These are phyloP conservation scores for Dipteronia sinensis DNA, from an alignment of 345 rosid species.

Conservation along the genomic window DNA sequence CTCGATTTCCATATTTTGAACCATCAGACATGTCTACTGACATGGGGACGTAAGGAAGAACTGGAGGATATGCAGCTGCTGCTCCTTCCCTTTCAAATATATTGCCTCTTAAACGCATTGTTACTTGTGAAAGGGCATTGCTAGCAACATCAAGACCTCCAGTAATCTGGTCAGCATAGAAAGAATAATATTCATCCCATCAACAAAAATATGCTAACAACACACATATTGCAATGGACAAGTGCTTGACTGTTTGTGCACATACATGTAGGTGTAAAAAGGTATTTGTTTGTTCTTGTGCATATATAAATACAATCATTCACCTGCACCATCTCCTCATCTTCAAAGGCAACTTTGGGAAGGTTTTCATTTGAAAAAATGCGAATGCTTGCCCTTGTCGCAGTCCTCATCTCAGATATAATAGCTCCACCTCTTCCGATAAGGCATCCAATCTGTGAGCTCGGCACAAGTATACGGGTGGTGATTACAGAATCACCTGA, in stretches of 20 bases:
- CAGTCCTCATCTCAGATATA: constrained; percentile 64
- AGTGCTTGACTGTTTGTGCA: neutral
- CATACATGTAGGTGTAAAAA: neutral
- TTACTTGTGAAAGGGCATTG: constrained; percentile 64
- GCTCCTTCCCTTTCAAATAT: constrained; percentile 66
- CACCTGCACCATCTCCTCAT: constrained; percentile 72
- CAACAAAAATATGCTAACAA: constrained; percentile 13
- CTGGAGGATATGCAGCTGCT: constrained; percentile 51
- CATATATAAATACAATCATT: neutral
- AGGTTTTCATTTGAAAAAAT: constrained; percentile 51
- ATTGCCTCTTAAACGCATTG: constrained; percentile 62
- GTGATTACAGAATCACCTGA: constrained; percentile 55
- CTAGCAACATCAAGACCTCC: constrained; percentile 68
- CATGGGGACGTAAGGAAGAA: constrained; percentile 61
- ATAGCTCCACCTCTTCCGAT: constrained; percentile 75
- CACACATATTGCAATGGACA: neutral
- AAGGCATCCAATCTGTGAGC: constrained; percentile 71
- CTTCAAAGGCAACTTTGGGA: constrained; percentile 52
- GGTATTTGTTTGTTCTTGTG: neutral
- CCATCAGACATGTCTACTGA: constrained; percentile 46
- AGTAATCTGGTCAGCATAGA: constrained; percentile 49
- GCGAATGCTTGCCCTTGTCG: constrained; percentile 58
- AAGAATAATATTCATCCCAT: constrained; percentile 5
- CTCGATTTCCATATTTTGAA: constrained; percentile 45
- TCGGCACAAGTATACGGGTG: constrained; percentile 66